Percentiles rank a stretch among this genome's conserved stretches.
phyloP scores from a whole-genome alignment of 306 rosid species.

The Inga laurina region DNA sequence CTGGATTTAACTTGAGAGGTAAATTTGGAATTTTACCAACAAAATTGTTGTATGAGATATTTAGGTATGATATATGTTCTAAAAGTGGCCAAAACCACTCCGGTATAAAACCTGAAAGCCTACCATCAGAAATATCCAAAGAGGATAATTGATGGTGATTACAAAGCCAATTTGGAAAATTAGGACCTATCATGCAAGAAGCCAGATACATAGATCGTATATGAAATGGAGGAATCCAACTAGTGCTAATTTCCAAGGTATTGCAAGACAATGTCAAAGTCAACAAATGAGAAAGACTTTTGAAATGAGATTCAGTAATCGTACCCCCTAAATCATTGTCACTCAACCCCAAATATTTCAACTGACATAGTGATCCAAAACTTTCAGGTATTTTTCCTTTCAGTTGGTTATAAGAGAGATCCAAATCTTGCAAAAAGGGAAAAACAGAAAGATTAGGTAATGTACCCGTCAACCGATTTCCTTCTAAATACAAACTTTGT shows the following conservation, averaged over 20 bases:
- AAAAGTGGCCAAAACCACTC: conserved; percentile 17
- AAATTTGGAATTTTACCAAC: background rate
- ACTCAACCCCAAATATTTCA: background rate
- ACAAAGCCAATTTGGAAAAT: conserved; percentile 22
- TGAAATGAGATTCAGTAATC: conserved; percentile 9
- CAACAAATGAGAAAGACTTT: background rate
- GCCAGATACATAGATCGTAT: accelerated
- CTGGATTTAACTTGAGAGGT: background rate
- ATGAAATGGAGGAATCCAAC: conserved; percentile 28
- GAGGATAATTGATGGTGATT: accelerated
- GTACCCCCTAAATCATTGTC: background rate
- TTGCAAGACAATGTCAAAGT: accelerated
- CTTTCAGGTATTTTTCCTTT: background rate
- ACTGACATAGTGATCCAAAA: background rate
- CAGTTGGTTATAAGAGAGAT: background rate
- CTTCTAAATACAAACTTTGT: background rate
- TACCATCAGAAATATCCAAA: background rate
- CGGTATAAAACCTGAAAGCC: conserved; percentile 9
- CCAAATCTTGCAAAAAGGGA: background rate
- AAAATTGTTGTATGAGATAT: background rate
- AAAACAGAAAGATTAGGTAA: background rate
- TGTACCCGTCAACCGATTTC: background rate
- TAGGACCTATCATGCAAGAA: conserved; percentile 29
- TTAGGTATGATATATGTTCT: background rate
- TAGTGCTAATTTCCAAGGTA: background rate